Base-by-base conservation (phyloP, 129 eudicot genomes). In the Helichrysum umbraculigerum region DNA sequence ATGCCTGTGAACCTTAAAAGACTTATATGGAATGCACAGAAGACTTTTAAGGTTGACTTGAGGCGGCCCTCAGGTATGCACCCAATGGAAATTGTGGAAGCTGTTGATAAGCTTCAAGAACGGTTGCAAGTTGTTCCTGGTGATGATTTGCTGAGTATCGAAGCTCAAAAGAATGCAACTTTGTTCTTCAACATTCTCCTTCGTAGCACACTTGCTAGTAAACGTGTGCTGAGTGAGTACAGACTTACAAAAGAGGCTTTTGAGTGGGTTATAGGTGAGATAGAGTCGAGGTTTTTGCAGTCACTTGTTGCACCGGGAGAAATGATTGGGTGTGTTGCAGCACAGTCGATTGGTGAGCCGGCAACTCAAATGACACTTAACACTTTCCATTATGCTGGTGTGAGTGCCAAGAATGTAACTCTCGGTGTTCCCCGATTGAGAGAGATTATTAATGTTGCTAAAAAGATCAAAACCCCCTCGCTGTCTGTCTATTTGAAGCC, bases 351-450 rank as follows among this genome's bases (percentile, higher is more conserved):
- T 76, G 98, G 98, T 74, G 97, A 93, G 81, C 98, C 97, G 41
- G 98, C 98, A 6, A 93, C 98, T 19, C 98, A 93, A 57, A 93
- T 93, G 98, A 93, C 98, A 28, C 89, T 93, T 15, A 93, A 93
- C 77, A 93, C 98, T 7, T 93, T 93, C 76, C 98, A 93, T 63
- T 93, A 93, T 84, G 98, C 98, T 88, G 98, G 98, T 90, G 97
- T 93, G 78, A 93, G 98, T 87, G 98, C 98, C 19, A 93, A 93
- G 86, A 93, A 93, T 78, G 98, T 93, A 47, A 93, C 98, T 54
- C 90, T 93, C 37, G 98, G 98, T 34, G 98, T 93, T 60, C 98
- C 98, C 1, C 78, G 98, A 81, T 82, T 93, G 90, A 87, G 93
- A 79, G 98, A 93, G 78, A 93, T 93, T 42, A 93, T 93, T 68